Conservation (phyloP, 129 eudicot genomes). For the Flaveria trinervia region DNA sequence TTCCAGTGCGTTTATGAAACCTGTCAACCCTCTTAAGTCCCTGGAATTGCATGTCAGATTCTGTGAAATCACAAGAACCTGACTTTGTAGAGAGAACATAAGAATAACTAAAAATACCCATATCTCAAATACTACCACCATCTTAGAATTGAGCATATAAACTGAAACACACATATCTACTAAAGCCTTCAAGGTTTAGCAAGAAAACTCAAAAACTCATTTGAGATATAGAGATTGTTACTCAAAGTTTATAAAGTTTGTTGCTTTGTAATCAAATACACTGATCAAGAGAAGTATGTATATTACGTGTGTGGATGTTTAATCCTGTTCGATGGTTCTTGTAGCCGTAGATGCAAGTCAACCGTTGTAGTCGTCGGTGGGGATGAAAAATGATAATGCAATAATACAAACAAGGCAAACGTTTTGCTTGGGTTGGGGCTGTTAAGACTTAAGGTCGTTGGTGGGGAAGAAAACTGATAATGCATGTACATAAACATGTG, state of each 20-base stretch:
- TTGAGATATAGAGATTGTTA: neutral
- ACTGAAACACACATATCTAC: neutral
- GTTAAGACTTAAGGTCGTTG: too few species aligned
- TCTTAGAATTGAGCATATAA: neutral
- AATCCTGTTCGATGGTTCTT: too few species aligned
- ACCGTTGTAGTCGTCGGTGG: too few species aligned
- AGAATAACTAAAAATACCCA: slow-evolving; percentile 23
- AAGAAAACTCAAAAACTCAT: too few species aligned
- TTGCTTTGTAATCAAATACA: neutral
- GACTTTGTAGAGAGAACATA: slow-evolving; percentile 28
- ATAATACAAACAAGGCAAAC: too few species aligned
- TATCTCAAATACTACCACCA: neutral
- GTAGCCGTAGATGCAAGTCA: too few species aligned
- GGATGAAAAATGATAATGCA: too few species aligned
- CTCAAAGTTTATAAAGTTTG: neutral
- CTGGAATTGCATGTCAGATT: slow-evolving; percentile 42
- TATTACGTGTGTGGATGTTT: too few species aligned
- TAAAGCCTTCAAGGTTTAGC: neutral
- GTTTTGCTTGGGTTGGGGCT: too few species aligned
- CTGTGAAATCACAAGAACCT: slow-evolving; percentile 36
- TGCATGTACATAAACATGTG: too few species aligned
- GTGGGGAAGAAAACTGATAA: too few species aligned
- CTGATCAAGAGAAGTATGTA: neutral
- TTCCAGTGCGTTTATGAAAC: slow-evolving; percentile 35
- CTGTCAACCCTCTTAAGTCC: slow-evolving; percentile 43